Base-by-base conservation (phyloP, 116 monocot genomes). In the Cymodocea nodosa region DNA sequence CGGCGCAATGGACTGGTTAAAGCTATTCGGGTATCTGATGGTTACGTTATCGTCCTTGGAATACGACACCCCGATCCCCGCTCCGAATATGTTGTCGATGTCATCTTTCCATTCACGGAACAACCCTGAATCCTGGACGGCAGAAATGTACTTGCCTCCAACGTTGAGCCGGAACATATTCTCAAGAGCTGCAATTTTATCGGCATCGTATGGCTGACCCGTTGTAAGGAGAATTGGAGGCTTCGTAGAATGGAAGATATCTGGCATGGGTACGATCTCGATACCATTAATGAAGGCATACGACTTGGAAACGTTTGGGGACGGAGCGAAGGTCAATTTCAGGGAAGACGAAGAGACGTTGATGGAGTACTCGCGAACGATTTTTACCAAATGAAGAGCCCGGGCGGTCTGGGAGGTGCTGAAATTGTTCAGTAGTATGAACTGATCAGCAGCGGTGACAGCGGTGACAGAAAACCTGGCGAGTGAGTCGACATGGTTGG, bases 131-230 rank as follows among this genome's bases (percentile, higher is more conserved):
- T 91, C 87, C 0, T 54, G 0, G 1, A 5, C n/a, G 0, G 81
- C 75, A 9, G 81, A 70, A 11, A 90, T 61, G 44, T 60, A 18
- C 15, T 75, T 73, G 2, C 90, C 90, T 15, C 90, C 90, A 4
- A 90, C 90, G 67, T 90, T 90, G 23, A 90, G 75, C 30, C 90
- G 73, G 66, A 79, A 83, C 58, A 79, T 69, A 0, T 79, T 90
- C 65, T 90, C 72, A 5, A 90, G 11, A 14, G 90, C 86, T 17
- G 22, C 23, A 7, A 6, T 34, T 23, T n/a, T n/a, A 49, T 40
- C 64, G 19, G 49, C 13, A n/a, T 18, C 11, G 19, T 20, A 64
- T 12, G n/a, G n/a, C 16, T 10, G 13, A 34, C 19, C 0, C 17
- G 64, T 12, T 2, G 20, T 48, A 49, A 48, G 48, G 14, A 49